phyloP scores from a whole-genome alignment of 306 rosid species.

The Malus sieversii region DNA sequence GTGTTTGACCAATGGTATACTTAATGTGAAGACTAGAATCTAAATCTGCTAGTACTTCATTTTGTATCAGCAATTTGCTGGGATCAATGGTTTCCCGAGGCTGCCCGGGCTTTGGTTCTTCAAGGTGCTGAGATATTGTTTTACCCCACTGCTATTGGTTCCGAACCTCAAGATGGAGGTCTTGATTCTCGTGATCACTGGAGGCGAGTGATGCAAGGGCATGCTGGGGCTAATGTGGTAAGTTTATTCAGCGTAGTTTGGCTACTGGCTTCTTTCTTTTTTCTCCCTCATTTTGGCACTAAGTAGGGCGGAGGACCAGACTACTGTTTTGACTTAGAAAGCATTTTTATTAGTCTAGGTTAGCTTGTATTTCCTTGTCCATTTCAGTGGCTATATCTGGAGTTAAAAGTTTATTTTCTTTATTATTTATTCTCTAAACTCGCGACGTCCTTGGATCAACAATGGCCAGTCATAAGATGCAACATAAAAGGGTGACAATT shows the following conservation, averaged over 20 bases:
- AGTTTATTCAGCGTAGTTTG: constrained; percentile 2
- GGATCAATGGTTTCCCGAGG: constrained; percentile 99
- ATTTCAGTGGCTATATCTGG: background rate
- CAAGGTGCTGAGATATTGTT: constrained; percentile 96
- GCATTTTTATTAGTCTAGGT: background rate
- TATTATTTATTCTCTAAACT: background rate
- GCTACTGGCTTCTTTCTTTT: background rate
- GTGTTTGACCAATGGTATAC: background rate
- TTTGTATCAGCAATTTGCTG: constrained; percentile 79
- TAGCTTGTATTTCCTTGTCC: background rate
- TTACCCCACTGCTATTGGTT: constrained; percentile 95
- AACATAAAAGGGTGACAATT: background rate
- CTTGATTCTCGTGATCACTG: constrained; percentile 89
- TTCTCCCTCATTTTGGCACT: background rate
- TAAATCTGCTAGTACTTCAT: constrained; percentile 15
- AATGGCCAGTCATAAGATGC: background rate
- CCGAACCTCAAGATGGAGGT: constrained; percentile 81
- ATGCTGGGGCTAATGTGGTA: constrained; percentile 94
- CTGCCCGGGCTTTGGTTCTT: constrained; percentile 90
- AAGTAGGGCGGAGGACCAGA: background rate
- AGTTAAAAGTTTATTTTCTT: background rate
- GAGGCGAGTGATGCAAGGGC: constrained; percentile 97
- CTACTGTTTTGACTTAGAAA: background rate
- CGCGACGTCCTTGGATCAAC: background rate
- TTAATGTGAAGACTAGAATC: background rate